Evolutionary conservation across 2,329 filamentous ascomycete species (phyloP), one percentile per base, ranked within the genome.

Genomic region (Penicillium thymicola): DNA sequence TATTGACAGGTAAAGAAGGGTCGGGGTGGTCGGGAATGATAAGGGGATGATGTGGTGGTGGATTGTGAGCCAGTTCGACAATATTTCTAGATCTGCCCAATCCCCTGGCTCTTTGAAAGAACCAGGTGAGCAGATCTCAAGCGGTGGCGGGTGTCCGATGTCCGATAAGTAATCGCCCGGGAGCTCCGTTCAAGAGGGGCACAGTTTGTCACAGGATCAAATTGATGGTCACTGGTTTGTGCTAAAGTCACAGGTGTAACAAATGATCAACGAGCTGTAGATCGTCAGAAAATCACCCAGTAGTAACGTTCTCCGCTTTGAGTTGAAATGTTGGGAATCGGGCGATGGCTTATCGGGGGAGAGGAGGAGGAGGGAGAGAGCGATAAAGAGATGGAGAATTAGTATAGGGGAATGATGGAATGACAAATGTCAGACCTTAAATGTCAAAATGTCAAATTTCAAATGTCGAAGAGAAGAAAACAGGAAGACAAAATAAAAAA

Each of bases 1-100:
- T 73, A 70, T 76, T 72, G 67, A 79, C 74, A 75, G 77, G 74
- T 65, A 77, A 81, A 80, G 83, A 80, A 72, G 78, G 80, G 77
- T 81, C 75, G 81, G 84, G 82, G 80, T 82, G 76, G 85, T 86
- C 87, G 84, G 87, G 78, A 79, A 81, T 79, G 84, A 81, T 79
- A 82, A 82, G 83, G 82, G 83, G 74, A 73, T 77, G 75, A 72
- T 77, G 78, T 76, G 82, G 78, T 37, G 53, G 28, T 73, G 71
- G 79, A 80, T 85, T 82, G 84, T 88, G 82, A 82, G 87, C 88
- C 88, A 90, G 87, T 82, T 85, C 87, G 85, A 85, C 78, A 75
- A 75, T 77, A 78, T 62, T 27, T 56, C 46, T 77, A 66, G 67
- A 69, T 67, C 67, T 75, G 74, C 73, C 70, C 70, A 71, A 67